phyloP scores from a whole-genome alignment of 148 eudicot species.

The Cornus florida region DNA sequence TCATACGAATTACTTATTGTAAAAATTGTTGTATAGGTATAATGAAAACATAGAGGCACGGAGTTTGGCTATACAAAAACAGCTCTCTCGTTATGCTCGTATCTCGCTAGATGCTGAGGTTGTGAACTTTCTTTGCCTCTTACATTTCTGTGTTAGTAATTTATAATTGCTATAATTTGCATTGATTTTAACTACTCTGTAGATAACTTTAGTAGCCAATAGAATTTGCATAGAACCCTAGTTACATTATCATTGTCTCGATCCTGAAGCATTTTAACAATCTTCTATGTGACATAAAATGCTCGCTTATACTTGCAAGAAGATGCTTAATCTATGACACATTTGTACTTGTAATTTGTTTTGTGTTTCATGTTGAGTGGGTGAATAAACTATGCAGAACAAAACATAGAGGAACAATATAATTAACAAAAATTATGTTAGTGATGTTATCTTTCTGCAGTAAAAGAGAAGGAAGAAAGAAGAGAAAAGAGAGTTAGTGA shows the following conservation, averaged over 20 bases:
- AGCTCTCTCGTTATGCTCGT: conserved; percentile 75
- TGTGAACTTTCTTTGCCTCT: conserved; percentile 6
- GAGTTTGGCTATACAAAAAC: conserved; percentile 64
- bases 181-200: background rate
- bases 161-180: background rate
- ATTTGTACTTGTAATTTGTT: background rate
- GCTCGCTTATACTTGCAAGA: background rate
- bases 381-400: background rate
- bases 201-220: background rate
- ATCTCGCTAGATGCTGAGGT: conserved; percentile 80
- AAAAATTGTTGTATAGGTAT: conserved; percentile 53
- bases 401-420: no score
- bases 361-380: background rate
- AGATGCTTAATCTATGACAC: background rate
- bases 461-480: no score
- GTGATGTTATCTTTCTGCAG: background rate
- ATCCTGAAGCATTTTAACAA: background rate
- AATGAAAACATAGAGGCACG: conserved; percentile 55
- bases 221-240: background rate
- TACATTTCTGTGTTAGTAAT: background rate
- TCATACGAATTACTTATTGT: background rate
- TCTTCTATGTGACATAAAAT: background rate
- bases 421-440: no score
- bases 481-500: no score
- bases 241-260: background rate